Base-by-base conservation (phyloP, 2,329 filamentous ascomycete genomes). In the Cladosporium sp. region DNA sequence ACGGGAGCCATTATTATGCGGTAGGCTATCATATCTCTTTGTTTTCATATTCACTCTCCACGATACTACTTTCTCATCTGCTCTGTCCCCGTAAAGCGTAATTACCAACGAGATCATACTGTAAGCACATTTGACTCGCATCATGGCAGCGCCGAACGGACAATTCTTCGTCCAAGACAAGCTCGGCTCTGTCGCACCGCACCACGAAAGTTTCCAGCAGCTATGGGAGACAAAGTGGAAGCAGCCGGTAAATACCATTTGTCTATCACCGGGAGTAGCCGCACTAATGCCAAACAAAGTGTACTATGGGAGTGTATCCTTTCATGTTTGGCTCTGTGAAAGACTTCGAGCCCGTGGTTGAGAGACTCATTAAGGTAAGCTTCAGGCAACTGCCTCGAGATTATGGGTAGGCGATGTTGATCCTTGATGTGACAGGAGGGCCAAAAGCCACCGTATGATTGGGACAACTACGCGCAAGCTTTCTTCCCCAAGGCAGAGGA, bases 221-320 rank as follows among this genome's bases (percentile, higher is more conserved):
- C 63, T 77, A 28, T 90, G 87, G 86, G 83, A 87, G 70, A 86
- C 82, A 6, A 88, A 87, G 69, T 90, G 86, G 86, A 83, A 83
- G 68, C 73, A 78, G 59, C 83, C 83, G 4, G 82, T 84, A 70
- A 53, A 77, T 62, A 18, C 9, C 18, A 19, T 9, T 8, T 13
- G 19, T 4, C 4, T 28, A 1, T 22, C 10, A 10, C 7, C 33
- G 18, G 5, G 13, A 34, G 9, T 19, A 16, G n/a, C 32, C n/a
- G 18, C 35, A 16, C 46, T 49, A 28, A 49, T 28, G 3, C 9
- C 16, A 16, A 11, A 14, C 8, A 9, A 14, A 53, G 51, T 46
- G 43, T 86, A 87, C 61, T 84, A 84, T 44, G 43, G 51, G 51
- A n/a, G 32, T 53, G 10, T 53, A 53, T 33, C 51, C 51, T 0